Evolutionary conservation across 352 stramenopile genomes (phyloP).

Genomic region (Halophytophthora polymorphica): DNA sequence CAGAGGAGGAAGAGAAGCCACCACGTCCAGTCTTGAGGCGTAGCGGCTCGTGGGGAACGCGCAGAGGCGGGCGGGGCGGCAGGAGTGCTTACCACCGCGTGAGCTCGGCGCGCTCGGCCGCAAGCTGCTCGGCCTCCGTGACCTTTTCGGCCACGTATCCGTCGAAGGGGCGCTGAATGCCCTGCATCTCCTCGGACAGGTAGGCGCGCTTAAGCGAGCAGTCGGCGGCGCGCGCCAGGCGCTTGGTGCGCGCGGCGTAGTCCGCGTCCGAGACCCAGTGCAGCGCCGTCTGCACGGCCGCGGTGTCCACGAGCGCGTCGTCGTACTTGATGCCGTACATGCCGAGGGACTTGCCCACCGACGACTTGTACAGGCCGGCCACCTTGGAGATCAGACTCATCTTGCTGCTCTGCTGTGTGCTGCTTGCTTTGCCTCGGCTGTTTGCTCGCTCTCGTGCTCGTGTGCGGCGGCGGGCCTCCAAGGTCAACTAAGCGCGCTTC

Average conservation of each 20-base stretch:
- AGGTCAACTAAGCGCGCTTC: no score
- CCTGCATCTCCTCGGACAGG: slow-evolving; percentile 84
- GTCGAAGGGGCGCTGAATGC: slow-evolving; percentile 81
- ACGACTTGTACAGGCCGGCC: slow-evolving; percentile 81
- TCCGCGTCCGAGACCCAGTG: slow-evolving; percentile 79
- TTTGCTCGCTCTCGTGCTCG: slow-evolving; percentile 3
- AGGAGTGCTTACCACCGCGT: slow-evolving; percentile 83
- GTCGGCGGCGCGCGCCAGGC: slow-evolving; percentile 77
- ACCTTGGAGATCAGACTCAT: slow-evolving; percentile 60
- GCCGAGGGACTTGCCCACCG: slow-evolving; percentile 69
- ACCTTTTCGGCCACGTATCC: slow-evolving; percentile 67
- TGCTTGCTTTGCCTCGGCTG: no score
- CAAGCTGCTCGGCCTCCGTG: slow-evolving; percentile 52
- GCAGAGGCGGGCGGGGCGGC: no score
- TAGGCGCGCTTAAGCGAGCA: slow-evolving; percentile 85
- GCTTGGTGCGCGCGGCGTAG: slow-evolving; percentile 72
- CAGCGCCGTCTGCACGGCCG: slow-evolving; percentile 74
- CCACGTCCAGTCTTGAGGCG: no score
- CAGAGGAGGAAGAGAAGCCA: no score
- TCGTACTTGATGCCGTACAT: slow-evolving; percentile 89
- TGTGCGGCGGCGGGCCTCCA: background rate
- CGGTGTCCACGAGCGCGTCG: slow-evolving; percentile 79
- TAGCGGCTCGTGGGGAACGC: no score
- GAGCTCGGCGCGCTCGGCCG: slow-evolving; percentile 69
- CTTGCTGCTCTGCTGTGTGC: no score